These are phyloP conservation scores for Cucurbita ficifolia DNA, from an alignment of 306 rosid species.

Conservation along the genomic window DNA sequence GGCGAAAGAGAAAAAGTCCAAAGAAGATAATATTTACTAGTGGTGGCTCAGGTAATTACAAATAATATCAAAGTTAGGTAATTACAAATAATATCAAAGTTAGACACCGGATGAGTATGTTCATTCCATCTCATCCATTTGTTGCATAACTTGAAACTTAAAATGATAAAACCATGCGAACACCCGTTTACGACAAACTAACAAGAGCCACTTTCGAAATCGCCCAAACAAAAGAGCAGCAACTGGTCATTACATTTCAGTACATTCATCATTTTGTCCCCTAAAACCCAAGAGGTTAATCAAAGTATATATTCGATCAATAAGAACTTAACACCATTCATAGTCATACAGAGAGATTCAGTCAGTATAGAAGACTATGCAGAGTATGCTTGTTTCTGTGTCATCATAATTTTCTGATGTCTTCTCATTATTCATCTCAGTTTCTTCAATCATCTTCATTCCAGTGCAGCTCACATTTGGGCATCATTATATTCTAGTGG, in stretches of 20 bases:
- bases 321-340: background rate
- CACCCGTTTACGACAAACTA: too few relatives aligned
- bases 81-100: too few relatives aligned
- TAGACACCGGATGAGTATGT: too few relatives aligned
- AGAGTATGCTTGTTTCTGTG: constrained; percentile 6
- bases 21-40: too few relatives aligned
- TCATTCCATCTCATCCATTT: too few relatives aligned
- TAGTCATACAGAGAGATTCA: background rate
- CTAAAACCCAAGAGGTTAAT: background rate
- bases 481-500: background rate
- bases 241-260: background rate
- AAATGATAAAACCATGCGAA: too few relatives aligned
- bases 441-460: background rate
- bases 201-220: too few relatives aligned
- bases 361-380: background rate
- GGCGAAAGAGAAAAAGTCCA: too few relatives aligned
- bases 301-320: background rate
- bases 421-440: background rate
- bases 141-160: too few relatives aligned
- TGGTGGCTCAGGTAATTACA: too few relatives aligned
- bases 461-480: background rate
- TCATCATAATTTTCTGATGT: background rate
- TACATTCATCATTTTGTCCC: background rate
- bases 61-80: too few relatives aligned
- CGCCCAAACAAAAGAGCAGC: too few relatives aligned